Evolutionary conservation across 495 filamentous ascomycete genomes (phyloP).

Genomic region (Xylaria telfairii): DNA sequence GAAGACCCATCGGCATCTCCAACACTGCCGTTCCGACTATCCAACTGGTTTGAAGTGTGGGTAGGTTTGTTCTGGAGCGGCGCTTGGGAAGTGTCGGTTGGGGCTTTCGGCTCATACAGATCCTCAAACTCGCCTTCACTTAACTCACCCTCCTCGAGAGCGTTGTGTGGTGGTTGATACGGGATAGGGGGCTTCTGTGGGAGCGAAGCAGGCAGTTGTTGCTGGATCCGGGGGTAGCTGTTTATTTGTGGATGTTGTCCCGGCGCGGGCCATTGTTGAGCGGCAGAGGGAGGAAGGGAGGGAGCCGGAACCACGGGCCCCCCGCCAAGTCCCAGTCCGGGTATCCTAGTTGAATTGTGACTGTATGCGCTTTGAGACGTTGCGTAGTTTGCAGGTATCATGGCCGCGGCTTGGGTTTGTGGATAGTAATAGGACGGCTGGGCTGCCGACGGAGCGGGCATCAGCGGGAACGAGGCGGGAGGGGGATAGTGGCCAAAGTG

Average conservation of each 20-base stretch:
- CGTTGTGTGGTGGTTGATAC: slow-evolving; percentile 17
- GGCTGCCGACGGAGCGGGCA: slow-evolving; percentile 16
- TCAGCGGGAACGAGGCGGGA: slow-evolving; percentile 29
- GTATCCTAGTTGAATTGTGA: slow-evolving; percentile 49
- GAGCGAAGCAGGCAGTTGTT: slow-evolving; percentile 1
- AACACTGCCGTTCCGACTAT: slow-evolving; percentile 30
- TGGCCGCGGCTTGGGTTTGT: slow-evolving; percentile 22
- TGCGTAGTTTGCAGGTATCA: slow-evolving; percentile 31
- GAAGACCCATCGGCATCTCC: slow-evolving; percentile 39
- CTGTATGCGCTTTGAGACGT: slow-evolving; percentile 44
- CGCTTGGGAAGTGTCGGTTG: slow-evolving; percentile 25
- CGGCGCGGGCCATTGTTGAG: slow-evolving; percentile 28
- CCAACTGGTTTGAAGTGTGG: slow-evolving; percentile 19
- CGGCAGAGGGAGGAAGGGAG: slow-evolving; percentile 16
- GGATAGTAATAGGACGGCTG: slow-evolving; percentile 34
- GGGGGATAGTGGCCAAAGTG: slow-evolving; percentile 41
- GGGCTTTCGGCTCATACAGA: slow-evolving; percentile 48
- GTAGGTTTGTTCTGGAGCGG: slow-evolving; percentile 20
- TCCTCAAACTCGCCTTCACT: slow-evolving; percentile 68
- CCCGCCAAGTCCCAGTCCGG: slow-evolving; percentile 46
- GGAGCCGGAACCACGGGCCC: background rate
- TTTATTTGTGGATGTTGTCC: slow-evolving; percentile 19
- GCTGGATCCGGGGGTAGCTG: slow-evolving; percentile 8
- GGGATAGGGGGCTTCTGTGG: slow-evolving; percentile 18
- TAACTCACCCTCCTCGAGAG: slow-evolving; percentile 75